Conservation (phyloP, 2,329 filamentous ascomycete genomes). For the Gremmenia infestans region DNA sequence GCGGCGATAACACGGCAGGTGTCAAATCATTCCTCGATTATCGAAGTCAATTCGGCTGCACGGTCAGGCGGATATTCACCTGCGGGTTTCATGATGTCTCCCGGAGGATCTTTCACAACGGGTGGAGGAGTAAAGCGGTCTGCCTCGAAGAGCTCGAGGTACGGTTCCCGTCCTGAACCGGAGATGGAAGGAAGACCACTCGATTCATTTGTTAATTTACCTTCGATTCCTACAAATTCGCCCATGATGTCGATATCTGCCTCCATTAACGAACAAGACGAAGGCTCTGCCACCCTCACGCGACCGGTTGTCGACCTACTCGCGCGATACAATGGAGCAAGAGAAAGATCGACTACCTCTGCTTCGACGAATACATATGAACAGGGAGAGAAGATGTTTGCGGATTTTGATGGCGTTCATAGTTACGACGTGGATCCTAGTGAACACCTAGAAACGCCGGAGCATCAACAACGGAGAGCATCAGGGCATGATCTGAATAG, state of each 20-base stretch:
- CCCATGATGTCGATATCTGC: conserved; percentile 18
- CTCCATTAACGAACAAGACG: conserved; percentile 27
- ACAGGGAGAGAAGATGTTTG: conserved; percentile 63
- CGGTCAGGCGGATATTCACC: conserved; percentile 67
- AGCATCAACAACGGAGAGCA: conserved; percentile 4
- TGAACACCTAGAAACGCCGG: conserved; percentile 7
- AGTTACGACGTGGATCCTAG: conserved; percentile 45
- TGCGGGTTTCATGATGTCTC: conserved; percentile 62
- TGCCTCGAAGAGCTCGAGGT: conserved; percentile 47
- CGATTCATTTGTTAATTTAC: conserved; percentile 28
- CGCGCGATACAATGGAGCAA: conserved; percentile 7
- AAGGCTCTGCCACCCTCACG: conserved; percentile 23
- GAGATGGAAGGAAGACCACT: conserved; percentile 31
- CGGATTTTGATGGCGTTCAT: conserved; percentile 71
- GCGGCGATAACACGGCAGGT: conserved; percentile 37
- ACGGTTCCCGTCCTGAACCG: conserved; percentile 29
- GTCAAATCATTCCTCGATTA: conserved; percentile 54
- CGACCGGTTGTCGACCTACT: conserved; percentile 18
- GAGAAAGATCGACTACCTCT: conserved; percentile 22
- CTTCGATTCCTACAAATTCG: conserved; percentile 17
- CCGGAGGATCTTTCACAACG: conserved; percentile 50
- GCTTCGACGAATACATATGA: conserved; percentile 48
- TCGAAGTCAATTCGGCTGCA: conserved; percentile 63
- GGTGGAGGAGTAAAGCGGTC: conserved; percentile 48
- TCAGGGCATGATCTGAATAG: conserved; percentile 6